These are phyloP conservation scores for Flaveria ramosissima DNA, from an alignment of 129 eudicot genomes.

Conservation along the genomic window DNA sequence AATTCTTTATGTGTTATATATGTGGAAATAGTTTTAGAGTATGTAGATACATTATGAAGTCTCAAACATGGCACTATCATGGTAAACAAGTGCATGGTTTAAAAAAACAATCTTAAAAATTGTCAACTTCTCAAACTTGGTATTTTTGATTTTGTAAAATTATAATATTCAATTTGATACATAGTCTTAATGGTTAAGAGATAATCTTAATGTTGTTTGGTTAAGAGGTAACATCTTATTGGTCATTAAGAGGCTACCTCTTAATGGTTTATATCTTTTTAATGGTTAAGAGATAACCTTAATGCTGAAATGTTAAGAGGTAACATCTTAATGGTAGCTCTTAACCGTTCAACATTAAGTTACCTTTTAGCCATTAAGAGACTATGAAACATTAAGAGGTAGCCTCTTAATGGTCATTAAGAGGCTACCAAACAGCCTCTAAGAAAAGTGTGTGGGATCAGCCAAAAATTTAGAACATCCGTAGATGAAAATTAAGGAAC, in stretches of 20 bases:
- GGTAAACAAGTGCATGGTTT: not conserved
- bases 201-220: too few species aligned
- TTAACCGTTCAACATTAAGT: too few species aligned
- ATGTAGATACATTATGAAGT: slow-evolving; percentile 14
- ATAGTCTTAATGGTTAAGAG: not conserved
- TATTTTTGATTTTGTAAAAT: not conserved
- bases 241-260: too few species aligned
- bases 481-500: not conserved
- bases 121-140: not conserved
- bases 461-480: not conserved
- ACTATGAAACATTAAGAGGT: too few species aligned
- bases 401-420: too few species aligned
- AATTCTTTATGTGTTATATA: not conserved
- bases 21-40: slow-evolving; percentile 9
- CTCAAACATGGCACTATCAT: slow-evolving; percentile 7
- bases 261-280: too few species aligned
- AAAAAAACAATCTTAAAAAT: not conserved
- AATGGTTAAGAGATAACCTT: too few species aligned
- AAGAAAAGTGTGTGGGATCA: slow-evolving; percentile 7
- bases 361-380: too few species aligned
- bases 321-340: too few species aligned
- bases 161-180: slow-evolving; percentile 9
- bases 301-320: too few species aligned
- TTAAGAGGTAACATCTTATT: too few species aligned
- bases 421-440: too few species aligned